phyloP scores from a whole-genome alignment of 495 filamentous ascomycete species.

The Podospora fimiseda region DNA sequence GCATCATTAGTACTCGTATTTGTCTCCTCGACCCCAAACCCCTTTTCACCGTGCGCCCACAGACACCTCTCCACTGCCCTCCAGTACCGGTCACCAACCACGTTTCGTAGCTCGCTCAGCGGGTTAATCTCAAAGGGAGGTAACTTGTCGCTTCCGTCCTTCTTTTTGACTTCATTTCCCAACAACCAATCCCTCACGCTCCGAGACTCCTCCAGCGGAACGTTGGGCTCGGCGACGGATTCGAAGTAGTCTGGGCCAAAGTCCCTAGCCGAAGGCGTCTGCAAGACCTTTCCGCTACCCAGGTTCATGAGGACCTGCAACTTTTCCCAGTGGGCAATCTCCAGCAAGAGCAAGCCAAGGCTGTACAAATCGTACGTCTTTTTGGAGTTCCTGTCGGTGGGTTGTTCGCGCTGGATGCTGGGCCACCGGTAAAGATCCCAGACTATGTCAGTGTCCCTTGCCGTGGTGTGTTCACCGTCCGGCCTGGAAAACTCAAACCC shows the following conservation, averaged over 20 bases:
- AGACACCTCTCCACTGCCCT: constrained; percentile 23
- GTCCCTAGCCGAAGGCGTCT: too few relatives aligned
- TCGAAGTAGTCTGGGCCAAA: too few relatives aligned
- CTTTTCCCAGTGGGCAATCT: constrained; percentile 47
- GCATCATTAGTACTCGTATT: constrained; percentile 14
- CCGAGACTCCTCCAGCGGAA: constrained; percentile 20
- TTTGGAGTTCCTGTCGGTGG: constrained; percentile 26
- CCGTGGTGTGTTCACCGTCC: constrained; percentile 21
- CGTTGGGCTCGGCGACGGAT: too few relatives aligned
- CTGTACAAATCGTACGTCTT: constrained; percentile 49
- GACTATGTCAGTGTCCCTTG: constrained; percentile 19
- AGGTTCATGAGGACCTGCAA: constrained; percentile 36
- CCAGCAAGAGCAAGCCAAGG: constrained; percentile 43
- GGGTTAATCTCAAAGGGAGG: constrained; percentile 20
- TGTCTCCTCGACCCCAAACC: constrained; percentile 25
- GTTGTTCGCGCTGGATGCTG: constrained; percentile 20
- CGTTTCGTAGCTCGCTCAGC: constrained; percentile 18
- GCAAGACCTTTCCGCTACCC: constrained; percentile 3
- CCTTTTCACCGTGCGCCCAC: constrained; percentile 27
- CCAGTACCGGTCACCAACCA: constrained; percentile 22
- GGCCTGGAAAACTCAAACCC: constrained; percentile 28
- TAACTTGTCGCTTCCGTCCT: background rate
- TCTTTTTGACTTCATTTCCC: constrained; percentile 1
- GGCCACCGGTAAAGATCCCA: constrained; percentile 33
- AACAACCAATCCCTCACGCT: constrained; percentile 24